phyloP scores from a whole-genome alignment of 257 asterid species.

The Nemophila menziesii region DNA sequence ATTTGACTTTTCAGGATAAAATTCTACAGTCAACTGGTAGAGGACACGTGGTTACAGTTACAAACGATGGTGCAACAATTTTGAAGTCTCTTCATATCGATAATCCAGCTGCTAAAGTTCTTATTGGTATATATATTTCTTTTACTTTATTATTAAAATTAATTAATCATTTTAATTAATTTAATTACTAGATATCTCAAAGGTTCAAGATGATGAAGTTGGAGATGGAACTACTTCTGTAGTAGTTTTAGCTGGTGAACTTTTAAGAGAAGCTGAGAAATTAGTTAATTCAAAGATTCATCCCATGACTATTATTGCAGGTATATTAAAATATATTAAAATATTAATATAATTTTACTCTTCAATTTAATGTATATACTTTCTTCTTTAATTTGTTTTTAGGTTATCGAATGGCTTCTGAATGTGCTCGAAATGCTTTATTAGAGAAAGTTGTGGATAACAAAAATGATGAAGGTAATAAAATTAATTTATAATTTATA shows the following conservation, averaged over 20 bases:
- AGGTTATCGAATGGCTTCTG: slow-evolving; percentile 94
- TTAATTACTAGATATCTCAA: slow-evolving; percentile 59
- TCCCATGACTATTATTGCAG: slow-evolving; percentile 89
- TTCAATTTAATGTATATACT: no score
- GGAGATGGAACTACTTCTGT: slow-evolving; percentile 99
- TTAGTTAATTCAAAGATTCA: slow-evolving; percentile 81
- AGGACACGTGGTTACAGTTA: slow-evolving; percentile 78
- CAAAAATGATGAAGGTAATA: slow-evolving; percentile 63
- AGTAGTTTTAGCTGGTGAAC: slow-evolving; percentile 96
- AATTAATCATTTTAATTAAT: slow-evolving; percentile 18
- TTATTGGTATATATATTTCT: slow-evolving; percentile 69
- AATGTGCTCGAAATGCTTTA: slow-evolving; percentile 73
- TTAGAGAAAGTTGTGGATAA: slow-evolving; percentile 83
- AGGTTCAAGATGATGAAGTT: slow-evolving; percentile 98
- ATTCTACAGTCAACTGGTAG: slow-evolving; percentile 87
- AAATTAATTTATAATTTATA: neutral
- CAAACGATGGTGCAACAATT: slow-evolving; percentile 98
- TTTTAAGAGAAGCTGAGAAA: slow-evolving; percentile 96
- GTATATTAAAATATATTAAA: slow-evolving; percentile 19
- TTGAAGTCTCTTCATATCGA: slow-evolving; percentile 91
- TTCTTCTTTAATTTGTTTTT: neutral
- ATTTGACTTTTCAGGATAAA: slow-evolving; percentile 48
- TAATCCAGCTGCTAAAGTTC: slow-evolving; percentile 97
- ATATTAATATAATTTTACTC: neutral
- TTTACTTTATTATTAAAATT: neutral